phyloP scores from a whole-genome alignment of 192 early-diverging fungal genomes.

The Powellomyces hirtus region DNA sequence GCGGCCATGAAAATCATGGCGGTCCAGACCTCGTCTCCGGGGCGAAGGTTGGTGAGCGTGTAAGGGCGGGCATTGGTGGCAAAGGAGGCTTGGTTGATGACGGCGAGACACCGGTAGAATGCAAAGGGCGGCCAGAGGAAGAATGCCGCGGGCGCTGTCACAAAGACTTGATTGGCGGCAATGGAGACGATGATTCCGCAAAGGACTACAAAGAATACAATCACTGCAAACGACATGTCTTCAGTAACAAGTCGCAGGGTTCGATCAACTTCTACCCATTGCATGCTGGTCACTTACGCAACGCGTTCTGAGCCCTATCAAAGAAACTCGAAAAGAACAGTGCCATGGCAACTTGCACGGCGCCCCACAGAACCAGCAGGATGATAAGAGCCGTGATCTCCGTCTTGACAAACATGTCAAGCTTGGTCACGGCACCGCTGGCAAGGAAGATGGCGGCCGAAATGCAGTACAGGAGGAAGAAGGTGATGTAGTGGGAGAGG shows the following conservation, averaged over 20 bases:
- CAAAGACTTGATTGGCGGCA: slow-evolving; percentile 47
- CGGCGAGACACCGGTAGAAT: slow-evolving; percentile 60
- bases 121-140: slow-evolving; percentile 78
- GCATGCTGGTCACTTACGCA: slow-evolving; percentile 17
- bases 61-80: slow-evolving; percentile 43
- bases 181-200: slow-evolving; percentile 62
- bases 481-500: slow-evolving; percentile 55
- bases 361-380: slow-evolving; percentile 67
- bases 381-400: slow-evolving; percentile 47
- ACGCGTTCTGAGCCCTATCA: slow-evolving; percentile 56
- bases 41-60: slow-evolving; percentile 46
- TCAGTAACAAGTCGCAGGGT: neutral
- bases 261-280: too few relatives aligned
- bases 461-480: slow-evolving; percentile 62
- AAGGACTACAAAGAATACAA: slow-evolving; percentile 65
- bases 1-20: slow-evolving; percentile 56
- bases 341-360: slow-evolving; percentile 54
- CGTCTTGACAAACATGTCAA: slow-evolving; percentile 66
- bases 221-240: too few relatives aligned
- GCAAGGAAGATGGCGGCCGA: slow-evolving; percentile 62
- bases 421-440: slow-evolving; percentile 51
- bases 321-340: slow-evolving; percentile 67
- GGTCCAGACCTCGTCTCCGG: slow-evolving; percentile 54
- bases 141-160: slow-evolving; percentile 36
- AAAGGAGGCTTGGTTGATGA: slow-evolving; percentile 54